phyloP scores from a whole-genome alignment of 1,139 yeast species.

The Barnettozyma hawaiiensis region DNA sequence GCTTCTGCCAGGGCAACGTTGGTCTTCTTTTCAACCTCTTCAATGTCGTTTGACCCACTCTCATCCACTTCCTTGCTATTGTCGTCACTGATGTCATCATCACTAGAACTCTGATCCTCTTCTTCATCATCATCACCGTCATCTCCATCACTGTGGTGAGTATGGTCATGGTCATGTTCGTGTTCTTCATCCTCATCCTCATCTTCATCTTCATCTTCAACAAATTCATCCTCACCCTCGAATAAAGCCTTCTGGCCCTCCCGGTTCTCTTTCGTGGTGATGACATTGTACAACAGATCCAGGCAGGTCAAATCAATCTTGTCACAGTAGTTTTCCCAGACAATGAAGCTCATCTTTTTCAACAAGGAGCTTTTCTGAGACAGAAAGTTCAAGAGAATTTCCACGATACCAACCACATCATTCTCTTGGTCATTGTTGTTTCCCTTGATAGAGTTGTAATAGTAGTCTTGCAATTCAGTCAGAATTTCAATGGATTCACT shows the following conservation, averaged over 20 bases:
- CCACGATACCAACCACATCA: constrained; percentile 63
- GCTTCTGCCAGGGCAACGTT: constrained; percentile 74
- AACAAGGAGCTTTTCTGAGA: constrained; percentile 67
- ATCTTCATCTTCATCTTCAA: constrained; percentile 41
- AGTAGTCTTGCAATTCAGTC: constrained; percentile 61
- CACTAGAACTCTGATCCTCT: constrained; percentile 26
- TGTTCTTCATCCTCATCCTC: constrained; percentile 33
- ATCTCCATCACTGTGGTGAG: constrained; percentile 27
- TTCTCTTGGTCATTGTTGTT: constrained; percentile 24
- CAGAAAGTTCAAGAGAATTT: constrained; percentile 68
- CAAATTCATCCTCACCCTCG: constrained; percentile 53
- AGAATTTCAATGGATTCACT: constrained; percentile 72
- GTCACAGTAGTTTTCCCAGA: constrained; percentile 67
- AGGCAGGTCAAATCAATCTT: constrained; percentile 47
- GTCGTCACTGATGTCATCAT: constrained; percentile 27
- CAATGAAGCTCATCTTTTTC: constrained; percentile 64
- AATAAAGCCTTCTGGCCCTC: constrained; percentile 78
- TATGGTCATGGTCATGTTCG: constrained; percentile 29
- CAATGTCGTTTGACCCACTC: constrained; percentile 32
- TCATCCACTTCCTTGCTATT: constrained; percentile 30
- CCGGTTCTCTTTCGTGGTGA: constrained; percentile 70
- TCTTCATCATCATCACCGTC: constrained; percentile 30
- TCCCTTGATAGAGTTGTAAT: constrained; percentile 34
- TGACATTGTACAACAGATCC: constrained; percentile 56
- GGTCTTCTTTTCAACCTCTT: constrained; percentile 62